Percentiles rank a stretch among this genome's conserved stretches.
Conservation (phyloP, 495 filamentous ascomycete genomes). For the Daldinia concentrica region DNA sequence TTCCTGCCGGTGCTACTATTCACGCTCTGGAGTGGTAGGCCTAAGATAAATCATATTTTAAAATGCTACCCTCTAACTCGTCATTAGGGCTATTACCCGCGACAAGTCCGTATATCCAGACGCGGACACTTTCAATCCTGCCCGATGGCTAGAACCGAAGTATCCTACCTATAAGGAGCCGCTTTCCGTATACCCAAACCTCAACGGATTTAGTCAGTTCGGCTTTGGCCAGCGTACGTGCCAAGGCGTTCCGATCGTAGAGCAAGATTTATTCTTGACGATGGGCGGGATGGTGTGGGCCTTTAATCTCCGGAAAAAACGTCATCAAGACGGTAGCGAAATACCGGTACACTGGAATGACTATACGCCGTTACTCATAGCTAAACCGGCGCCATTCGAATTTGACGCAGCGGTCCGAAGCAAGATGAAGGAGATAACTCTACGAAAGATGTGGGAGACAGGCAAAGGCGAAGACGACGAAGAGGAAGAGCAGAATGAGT, state of each 20-base stretch:
- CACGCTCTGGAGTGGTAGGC: conserved; percentile 65
- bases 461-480: conserved; percentile 45
- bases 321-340: conserved; percentile 48
- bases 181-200: conserved; percentile 62
- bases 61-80: conserved; percentile 41
- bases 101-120: conserved; percentile 67
- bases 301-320: conserved; percentile 60
- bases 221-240: conserved; percentile 70
- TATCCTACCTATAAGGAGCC: conserved; percentile 66
- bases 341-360: conserved; percentile 59
- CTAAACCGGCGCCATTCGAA: conserved; percentile 58
- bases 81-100: conserved; percentile 68
- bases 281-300: conserved; percentile 70
- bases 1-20: conserved; percentile 64
- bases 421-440: conserved; percentile 41
- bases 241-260: conserved; percentile 64
- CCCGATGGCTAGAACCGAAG: conserved; percentile 59
- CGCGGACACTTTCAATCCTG: conserved; percentile 67
- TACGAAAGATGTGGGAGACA: conserved; percentile 50
- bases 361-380: conserved; percentile 63
- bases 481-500: conserved; percentile 27
- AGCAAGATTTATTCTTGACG: conserved; percentile 63
- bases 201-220: conserved; percentile 64
- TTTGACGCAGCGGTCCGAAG: conserved; percentile 56
- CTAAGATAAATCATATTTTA: not conserved